Conservation (phyloP, 768 basidiomycete species). For the Leccinellum rugosiceps region DNA sequence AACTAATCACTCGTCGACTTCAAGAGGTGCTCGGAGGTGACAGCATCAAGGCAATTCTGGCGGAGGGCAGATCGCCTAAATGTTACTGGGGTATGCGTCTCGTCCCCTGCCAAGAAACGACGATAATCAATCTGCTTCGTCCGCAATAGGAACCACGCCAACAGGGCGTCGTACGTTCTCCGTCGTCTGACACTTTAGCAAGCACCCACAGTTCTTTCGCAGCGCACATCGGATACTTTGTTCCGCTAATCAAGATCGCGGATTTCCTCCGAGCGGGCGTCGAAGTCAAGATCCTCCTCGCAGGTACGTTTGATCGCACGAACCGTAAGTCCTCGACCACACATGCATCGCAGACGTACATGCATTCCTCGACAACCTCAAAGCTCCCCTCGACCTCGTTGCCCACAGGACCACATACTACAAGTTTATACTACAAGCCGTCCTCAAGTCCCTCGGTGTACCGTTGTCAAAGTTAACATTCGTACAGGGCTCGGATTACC, state of each 20-base stretch:
- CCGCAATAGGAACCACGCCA: constrained; percentile 73
- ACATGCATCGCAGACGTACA: constrained; percentile 70
- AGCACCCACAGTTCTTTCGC: constrained; percentile 4
- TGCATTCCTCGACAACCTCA: constrained; percentile 96
- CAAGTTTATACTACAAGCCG: constrained; percentile 70
- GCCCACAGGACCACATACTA: constrained; percentile 89
- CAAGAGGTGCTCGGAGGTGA: constrained; percentile 89
- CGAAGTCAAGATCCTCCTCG: constrained; percentile 78
- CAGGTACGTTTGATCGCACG: constrained; percentile 45
- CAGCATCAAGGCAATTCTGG: constrained; percentile 72
- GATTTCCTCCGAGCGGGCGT: constrained; percentile 95
- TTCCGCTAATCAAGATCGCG: constrained; percentile 90
- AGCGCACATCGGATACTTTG: constrained; percentile 99
- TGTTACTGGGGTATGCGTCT: constrained; percentile 82
- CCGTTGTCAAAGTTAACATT: constrained; percentile 82
- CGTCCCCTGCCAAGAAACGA: not conserved
- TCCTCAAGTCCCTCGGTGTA: constrained; percentile 88
- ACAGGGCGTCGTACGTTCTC: constrained; percentile 83
- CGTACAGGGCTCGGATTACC: constrained; percentile 89
- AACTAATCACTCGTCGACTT: constrained; percentile 80
- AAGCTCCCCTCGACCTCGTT: constrained; percentile 92
- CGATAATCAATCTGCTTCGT: not conserved
- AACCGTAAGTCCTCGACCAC: not conserved
- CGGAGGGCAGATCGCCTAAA: constrained; percentile 72
- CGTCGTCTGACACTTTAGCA: not conserved